phyloP scores from a whole-genome alignment of 306 rosid genomes.

The Fagus crenata region DNA sequence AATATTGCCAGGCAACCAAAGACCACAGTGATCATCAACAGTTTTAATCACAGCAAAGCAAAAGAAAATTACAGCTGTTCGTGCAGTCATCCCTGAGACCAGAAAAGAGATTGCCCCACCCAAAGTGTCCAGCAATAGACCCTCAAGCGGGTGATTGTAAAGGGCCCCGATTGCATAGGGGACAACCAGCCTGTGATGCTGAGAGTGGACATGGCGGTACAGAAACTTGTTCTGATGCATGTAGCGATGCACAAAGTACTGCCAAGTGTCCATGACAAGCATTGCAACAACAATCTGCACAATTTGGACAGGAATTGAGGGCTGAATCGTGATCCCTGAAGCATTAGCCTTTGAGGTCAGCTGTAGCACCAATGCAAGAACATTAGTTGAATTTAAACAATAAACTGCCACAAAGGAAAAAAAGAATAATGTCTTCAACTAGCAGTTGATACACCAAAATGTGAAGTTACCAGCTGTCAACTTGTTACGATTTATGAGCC shows the following conservation, averaged over 20 bases:
- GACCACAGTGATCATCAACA: constrained; percentile 83
- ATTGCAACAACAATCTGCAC: constrained; percentile 70
- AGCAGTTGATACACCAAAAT: background rate
- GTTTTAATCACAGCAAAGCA: constrained; percentile 82
- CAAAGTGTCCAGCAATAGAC: constrained; percentile 81
- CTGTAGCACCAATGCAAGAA: constrained; percentile 39
- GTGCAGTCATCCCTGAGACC: constrained; percentile 77
- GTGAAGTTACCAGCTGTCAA: too few species aligned
- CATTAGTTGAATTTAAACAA: constrained; percentile 16
- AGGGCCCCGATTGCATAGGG: constrained; percentile 93
- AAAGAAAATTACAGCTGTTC: constrained; percentile 75
- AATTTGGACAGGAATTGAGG: constrained; percentile 51
- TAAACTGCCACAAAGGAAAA: background rate
- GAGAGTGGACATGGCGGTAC: constrained; percentile 82
- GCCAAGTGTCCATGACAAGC: constrained; percentile 92
- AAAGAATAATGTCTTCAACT: background rate
- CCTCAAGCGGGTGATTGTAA: constrained; percentile 85
- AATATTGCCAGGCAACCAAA: constrained; percentile 81
- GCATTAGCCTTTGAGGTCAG: constrained; percentile 50
- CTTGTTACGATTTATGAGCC: background rate
- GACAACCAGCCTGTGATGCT: constrained; percentile 75
- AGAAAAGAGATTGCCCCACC: constrained; percentile 85
- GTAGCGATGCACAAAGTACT: constrained; percentile 84
- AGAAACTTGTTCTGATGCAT: constrained; percentile 90
- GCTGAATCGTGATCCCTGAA: constrained; percentile 50